Evolutionary conservation across 2,329 filamentous ascomycete species (phyloP).

Genomic region (Byssochlamys sp.): DNA sequence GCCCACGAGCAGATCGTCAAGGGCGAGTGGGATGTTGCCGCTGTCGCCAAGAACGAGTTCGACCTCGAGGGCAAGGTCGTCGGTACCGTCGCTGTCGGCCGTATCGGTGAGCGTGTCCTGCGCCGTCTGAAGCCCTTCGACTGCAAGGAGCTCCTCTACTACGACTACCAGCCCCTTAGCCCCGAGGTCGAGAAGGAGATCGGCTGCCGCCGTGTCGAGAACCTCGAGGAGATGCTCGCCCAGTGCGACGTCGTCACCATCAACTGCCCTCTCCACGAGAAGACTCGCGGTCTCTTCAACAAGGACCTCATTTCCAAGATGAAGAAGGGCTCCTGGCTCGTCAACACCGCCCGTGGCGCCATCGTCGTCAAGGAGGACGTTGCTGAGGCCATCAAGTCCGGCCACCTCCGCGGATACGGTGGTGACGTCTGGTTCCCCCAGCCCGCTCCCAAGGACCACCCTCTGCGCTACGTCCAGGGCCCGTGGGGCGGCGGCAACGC

Average conservation of each 20-base stretch:
- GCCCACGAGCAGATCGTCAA: conserved; percentile 84
- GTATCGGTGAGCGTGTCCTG: conserved; percentile 95
- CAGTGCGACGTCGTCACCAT: conserved; percentile 98
- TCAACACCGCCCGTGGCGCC: conserved; percentile 97
- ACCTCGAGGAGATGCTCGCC: conserved; percentile 81
- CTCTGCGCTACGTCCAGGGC: conserved; percentile 84
- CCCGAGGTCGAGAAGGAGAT: conserved; percentile 88
- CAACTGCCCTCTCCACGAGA: conserved; percentile 98
- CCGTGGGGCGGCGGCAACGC: conserved; percentile 94
- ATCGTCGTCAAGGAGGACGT: conserved; percentile 99
- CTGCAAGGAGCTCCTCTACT: conserved; percentile 99
- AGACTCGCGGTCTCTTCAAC: conserved; percentile 93
- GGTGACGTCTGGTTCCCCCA: conserved; percentile 78
- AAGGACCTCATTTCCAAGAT: conserved; percentile 98
- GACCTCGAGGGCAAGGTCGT: conserved; percentile 96
- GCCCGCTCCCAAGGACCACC: conserved; percentile 86
- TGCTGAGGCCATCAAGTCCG: conserved; percentile 79
- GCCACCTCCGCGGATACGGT: conserved; percentile 53
- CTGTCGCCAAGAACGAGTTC: conserved; percentile 94
- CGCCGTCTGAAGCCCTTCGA: conserved; percentile 93
- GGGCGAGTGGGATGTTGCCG: conserved; percentile 93
- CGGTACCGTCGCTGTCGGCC: conserved; percentile 91
- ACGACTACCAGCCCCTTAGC: conserved; percentile 90
- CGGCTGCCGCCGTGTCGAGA: conserved; percentile 79
- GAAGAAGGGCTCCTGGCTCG: conserved; percentile 93